phyloP scores from a whole-genome alignment of 2,329 filamentous ascomycete species.

The Akanthomyces uredinophilus region DNA sequence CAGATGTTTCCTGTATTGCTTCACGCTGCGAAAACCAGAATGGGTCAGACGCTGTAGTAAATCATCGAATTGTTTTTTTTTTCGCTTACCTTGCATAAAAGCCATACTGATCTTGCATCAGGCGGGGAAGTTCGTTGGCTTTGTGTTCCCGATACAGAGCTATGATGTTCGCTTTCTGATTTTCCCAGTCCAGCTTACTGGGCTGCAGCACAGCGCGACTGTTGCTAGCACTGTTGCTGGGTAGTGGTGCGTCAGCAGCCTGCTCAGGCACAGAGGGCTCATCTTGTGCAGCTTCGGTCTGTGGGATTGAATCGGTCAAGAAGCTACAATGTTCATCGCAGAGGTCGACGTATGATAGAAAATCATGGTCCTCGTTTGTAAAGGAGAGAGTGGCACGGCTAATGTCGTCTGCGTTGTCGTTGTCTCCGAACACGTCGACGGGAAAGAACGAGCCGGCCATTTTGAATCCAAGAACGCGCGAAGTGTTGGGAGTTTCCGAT shows the following conservation, averaged over 20 bases:
- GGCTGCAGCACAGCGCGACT: background rate
- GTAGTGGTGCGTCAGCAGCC: background rate
- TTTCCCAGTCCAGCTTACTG: background rate
- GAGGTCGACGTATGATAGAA: no score
- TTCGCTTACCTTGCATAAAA: slow-evolving; percentile 5
- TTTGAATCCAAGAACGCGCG: no score
- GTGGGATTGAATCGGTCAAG: background rate
- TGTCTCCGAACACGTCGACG: no score
- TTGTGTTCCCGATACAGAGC: background rate
- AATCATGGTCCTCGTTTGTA: no score
- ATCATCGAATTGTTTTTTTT: background rate
- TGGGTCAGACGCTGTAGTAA: background rate
- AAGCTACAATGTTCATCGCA: no score
- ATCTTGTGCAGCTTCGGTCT: background rate
- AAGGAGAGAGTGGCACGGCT: no score
- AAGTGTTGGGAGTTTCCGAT: no score
- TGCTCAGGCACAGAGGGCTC: background rate
- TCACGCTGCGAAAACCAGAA: background rate
- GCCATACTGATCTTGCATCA: background rate
- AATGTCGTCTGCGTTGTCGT: no score
- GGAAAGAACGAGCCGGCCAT: no score
- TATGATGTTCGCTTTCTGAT: background rate
- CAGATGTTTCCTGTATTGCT: background rate
- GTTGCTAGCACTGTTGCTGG: no score
- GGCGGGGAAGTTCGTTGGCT: background rate